phyloP scores from a whole-genome alignment of 768 basidiomycete species.

The Boletus pseudopeckii region DNA sequence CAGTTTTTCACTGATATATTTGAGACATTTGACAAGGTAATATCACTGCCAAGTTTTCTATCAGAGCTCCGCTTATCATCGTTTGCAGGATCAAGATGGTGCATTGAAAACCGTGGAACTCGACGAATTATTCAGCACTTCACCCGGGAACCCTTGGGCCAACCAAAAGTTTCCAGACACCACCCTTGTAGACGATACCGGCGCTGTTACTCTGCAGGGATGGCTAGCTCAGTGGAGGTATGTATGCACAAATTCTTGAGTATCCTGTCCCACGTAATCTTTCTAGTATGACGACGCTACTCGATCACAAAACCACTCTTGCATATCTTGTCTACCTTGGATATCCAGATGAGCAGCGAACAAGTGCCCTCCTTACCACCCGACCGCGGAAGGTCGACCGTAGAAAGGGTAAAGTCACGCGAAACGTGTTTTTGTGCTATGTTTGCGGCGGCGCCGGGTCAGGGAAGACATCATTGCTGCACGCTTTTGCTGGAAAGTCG shows the following conservation, averaged over 20 bases:
- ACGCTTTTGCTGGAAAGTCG: conserved; percentile 82
- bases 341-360: conserved; percentile 76
- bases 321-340: conserved; percentile 95
- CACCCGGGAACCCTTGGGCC: conserved; percentile 96
- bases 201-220: conserved; percentile 91
- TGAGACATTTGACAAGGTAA: conserved; percentile 89
- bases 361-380: conserved; percentile 81
- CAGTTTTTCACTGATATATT: conserved; percentile 98
- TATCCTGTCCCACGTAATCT: not conserved
- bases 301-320: conserved; percentile 89
- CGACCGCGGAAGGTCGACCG: conserved; percentile 81
- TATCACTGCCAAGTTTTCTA: not conserved
- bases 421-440: conserved; percentile 92
- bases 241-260: conserved; percentile 18
- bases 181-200: conserved; percentile 80
- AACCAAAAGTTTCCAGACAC: conserved; percentile 89
- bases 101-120: conserved; percentile 82
- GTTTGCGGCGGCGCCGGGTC: conserved; percentile 94
- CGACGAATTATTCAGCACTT: conserved; percentile 86
- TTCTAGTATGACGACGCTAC: conserved; percentile 88
- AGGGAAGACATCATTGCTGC: conserved; percentile 86
- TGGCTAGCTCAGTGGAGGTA: conserved; percentile 99
- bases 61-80: not conserved
- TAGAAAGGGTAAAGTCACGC: conserved; percentile 79
- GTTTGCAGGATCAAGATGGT: conserved; percentile 84